Conservation (phyloP, 768 basidiomycete genomes). For the Boletus sensibilis region DNA sequence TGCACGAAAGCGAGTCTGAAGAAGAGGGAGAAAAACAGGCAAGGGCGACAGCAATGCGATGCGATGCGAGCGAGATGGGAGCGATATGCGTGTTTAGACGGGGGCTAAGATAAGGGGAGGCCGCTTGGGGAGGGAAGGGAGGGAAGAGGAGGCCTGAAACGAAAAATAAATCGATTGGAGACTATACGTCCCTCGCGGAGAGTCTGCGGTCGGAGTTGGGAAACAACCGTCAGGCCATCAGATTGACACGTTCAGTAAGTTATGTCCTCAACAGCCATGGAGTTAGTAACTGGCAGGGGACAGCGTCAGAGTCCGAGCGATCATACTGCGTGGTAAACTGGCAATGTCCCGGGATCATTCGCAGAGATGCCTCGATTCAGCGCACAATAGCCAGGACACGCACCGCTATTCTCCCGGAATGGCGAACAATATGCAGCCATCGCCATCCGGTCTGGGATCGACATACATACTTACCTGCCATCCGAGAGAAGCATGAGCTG, state of each 20-base stretch:
- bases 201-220: constrained; percentile 33
- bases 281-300: not conserved
- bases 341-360: not conserved
- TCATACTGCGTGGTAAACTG: constrained; percentile 1
- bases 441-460: constrained; percentile 15
- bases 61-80: constrained; percentile 30
- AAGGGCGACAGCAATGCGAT: constrained; percentile 36
- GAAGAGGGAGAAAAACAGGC: constrained; percentile 17
- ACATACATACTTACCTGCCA: constrained; percentile 12
- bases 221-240: constrained; percentile 23
- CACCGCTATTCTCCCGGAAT: constrained; percentile 24
- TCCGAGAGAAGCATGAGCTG: constrained; percentile 2
- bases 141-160: constrained; percentile 24
- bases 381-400: constrained; percentile 25
- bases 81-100: constrained; percentile 30
- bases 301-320: not conserved
- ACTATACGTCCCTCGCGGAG: constrained; percentile 31
- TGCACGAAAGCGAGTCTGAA: constrained; percentile 31
- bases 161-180: constrained; percentile 28
- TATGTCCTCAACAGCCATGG: not conserved
- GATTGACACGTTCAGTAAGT: constrained; percentile 19
- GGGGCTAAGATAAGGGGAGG: constrained; percentile 32
- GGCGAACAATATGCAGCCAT: constrained; percentile 29
- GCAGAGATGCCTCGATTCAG: constrained; percentile 21
- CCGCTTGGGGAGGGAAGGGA: constrained; percentile 4